Percentiles rank a stretch among this genome's conserved stretches.
phyloP scores from a whole-genome alignment of 345 rosid species.

The Eucalyptus pauciflora region DNA sequence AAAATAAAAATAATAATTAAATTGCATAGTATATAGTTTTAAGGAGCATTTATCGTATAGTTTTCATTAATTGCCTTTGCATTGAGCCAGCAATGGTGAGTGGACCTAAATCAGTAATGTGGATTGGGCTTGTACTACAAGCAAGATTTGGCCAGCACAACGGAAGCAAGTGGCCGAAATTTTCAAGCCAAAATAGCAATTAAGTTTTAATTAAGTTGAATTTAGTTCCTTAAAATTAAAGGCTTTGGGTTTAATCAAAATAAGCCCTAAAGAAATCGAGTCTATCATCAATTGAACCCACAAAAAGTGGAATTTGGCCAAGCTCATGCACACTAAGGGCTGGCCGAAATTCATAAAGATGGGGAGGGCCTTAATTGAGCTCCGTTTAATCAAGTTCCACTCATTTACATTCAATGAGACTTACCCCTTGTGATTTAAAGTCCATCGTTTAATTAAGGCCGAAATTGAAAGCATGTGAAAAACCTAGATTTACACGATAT shows the following conservation, averaged over 20 bases:
- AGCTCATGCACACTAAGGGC: background rate
- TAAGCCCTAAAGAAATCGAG: background rate
- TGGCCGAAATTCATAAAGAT: background rate
- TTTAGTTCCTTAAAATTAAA: no score
- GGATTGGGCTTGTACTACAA: background rate
- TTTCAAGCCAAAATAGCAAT: background rate
- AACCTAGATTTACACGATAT: background rate
- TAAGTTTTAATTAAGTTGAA: no score
- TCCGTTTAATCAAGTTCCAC: background rate
- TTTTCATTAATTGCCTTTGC: no score
- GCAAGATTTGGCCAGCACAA: background rate
- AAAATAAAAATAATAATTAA: no score
- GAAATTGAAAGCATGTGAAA: background rate
- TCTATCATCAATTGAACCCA: background rate
- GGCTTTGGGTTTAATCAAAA: background rate
- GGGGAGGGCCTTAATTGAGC: background rate
- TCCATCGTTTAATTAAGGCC: background rate
- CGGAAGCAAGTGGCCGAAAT: background rate
- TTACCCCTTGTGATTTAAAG: background rate
- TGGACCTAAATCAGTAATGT: background rate
- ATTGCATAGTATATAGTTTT: background rate
- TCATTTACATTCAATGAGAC: background rate
- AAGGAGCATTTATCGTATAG: background rate
- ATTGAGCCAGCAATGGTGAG: no score
- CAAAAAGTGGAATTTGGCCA: background rate